phyloP scores from a whole-genome alignment of 306 rosid species.

The Medicago lupulina region DNA sequence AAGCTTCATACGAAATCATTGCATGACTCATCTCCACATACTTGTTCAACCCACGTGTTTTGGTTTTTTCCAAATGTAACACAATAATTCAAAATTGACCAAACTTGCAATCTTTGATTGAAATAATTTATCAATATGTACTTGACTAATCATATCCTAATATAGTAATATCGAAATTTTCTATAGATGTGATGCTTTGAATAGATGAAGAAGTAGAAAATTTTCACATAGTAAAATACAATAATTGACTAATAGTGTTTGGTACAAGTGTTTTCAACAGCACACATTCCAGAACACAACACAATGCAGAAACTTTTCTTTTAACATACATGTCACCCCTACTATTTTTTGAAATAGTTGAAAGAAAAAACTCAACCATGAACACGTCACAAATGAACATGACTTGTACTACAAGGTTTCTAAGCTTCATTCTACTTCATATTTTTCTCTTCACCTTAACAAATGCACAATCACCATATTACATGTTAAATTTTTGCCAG shows the following conservation, averaged over 20 bases:
- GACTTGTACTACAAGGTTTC: background rate
- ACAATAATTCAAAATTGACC: background rate
- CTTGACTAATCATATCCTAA: background rate
- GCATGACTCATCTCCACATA: background rate
- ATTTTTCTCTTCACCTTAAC: background rate
- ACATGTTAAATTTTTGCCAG: background rate
- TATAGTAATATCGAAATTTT: background rate
- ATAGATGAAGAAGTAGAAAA: background rate
- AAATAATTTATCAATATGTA: background rate
- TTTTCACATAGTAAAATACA: background rate
- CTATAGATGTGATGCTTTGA: background rate
- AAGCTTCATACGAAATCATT: too few species aligned
- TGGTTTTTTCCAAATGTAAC: background rate
- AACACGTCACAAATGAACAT: background rate
- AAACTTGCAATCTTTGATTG: background rate
- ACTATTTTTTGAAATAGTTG: background rate
- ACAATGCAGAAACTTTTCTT: background rate
- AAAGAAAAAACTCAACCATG: background rate
- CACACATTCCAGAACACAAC: background rate
- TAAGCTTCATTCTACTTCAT: slow-evolving; percentile 1
- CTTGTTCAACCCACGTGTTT: background rate
- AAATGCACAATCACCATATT: slow-evolving; percentile 32
- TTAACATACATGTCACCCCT: background rate
- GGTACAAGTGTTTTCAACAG: background rate
- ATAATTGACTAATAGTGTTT: background rate